Evolutionary conservation across 306 rosid species (phyloP), one percentile per base, ranked within the genome.

Genomic region (Urtica urens): DNA sequence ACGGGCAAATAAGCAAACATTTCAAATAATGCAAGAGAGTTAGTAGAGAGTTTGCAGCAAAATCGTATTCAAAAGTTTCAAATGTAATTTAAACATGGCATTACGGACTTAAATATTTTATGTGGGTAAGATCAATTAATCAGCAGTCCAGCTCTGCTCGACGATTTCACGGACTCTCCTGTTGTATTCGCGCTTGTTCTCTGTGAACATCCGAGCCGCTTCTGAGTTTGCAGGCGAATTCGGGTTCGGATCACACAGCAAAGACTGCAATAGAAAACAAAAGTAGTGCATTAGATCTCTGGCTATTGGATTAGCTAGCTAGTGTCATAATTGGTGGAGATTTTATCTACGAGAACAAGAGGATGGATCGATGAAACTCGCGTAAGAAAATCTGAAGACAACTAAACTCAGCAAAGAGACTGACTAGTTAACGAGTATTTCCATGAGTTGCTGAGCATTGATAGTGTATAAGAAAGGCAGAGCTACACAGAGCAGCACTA

Each of bases 131-230:
- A 51, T 31, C 20, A 5, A 58, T 66, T 77, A 90, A 71, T 90
- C 99, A 57, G 99, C 99, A 41, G 99, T 85, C 99, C 99, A 90
- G 61, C 99, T 90, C 84, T 85, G 99, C 86, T 90, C 95, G 25
- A 90, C 99, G 50, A 81, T 81, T 65, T 79, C 94, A 0, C 95
- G 90, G 4, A 90, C 77, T 69, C 86, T 81, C 59, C 92, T 69
- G 57, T 90, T 90, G 75, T 90, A 90, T 64, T 90, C 99, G 0
- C 95, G 95, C 74, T 85, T 85, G 85, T 79, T 90, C 67, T 85
- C 95, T 2, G 94, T 85, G 55, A 81, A 90, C 95, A 84, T 85
- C 51, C 99, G 53, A 53, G 99, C 99, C 24, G 99, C 99, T 78
- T 90, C 99, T 29, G 95, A 77, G 63, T 90, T 90, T 10, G 95